Conservation (phyloP, 139 green algal species). For the Tetradesmus obliquus region DNA sequence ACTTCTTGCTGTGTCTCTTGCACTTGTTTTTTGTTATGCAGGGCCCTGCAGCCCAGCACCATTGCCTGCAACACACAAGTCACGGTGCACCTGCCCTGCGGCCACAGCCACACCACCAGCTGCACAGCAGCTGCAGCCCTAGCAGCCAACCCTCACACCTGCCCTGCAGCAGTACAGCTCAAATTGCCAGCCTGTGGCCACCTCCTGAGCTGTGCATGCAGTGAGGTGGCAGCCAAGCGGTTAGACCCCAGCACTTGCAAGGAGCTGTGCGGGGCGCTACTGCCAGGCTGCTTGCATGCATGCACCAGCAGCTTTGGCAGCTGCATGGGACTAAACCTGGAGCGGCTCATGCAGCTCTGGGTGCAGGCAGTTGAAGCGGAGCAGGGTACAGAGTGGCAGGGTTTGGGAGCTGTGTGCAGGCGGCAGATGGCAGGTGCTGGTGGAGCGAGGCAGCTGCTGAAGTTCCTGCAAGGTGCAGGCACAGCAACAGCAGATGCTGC, state of each 20-base stretch:
- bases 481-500: not conserved
- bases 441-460: not conserved
- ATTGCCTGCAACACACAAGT: not conserved
- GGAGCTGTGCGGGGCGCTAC: slow-evolving; percentile 9
- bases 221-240: not conserved
- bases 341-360: not conserved
- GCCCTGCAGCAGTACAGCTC: slow-evolving; percentile 32
- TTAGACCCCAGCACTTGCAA: slow-evolving; percentile 49
- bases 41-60: not conserved
- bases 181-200: slow-evolving; percentile 54
- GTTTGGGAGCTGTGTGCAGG: not conserved
- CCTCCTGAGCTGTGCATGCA: slow-evolving; percentile 47
- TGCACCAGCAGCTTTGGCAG: slow-evolving; percentile 46
- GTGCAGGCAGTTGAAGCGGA: not conserved
- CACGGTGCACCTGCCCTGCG: slow-evolving; percentile 5
- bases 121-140: not conserved
- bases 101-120: slow-evolving; percentile 8
- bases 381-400: not conserved
- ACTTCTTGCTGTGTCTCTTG: not conserved
- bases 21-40: not conserved
- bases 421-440: not conserved
- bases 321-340: slow-evolving; percentile 33
- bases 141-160: not conserved
- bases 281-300: slow-evolving; percentile 44
- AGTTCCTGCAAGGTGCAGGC: not conserved